Evolutionary conservation across 1,284 basidiomycete species (phyloP).

Genomic region (Melampsora americana): DNA sequence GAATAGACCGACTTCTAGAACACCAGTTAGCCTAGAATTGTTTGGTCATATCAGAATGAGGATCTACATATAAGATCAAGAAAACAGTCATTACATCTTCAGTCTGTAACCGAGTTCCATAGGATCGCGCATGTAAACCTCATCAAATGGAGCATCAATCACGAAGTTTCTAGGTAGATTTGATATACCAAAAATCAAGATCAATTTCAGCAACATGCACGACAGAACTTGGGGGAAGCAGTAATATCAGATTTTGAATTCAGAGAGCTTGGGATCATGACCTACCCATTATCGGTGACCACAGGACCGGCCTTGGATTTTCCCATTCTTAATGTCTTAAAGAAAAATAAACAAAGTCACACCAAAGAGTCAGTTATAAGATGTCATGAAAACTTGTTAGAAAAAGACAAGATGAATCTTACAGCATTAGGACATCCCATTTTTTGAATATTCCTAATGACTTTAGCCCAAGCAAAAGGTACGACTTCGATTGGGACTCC

Average conservation of each 20-base stretch:
- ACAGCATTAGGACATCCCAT: constrained; percentile 50
- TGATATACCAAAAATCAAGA: constrained; percentile 1
- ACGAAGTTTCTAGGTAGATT: constrained; percentile 70
- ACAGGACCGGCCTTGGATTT: constrained; percentile 71
- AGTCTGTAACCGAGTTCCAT: constrained; percentile 55
- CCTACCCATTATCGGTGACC: constrained; percentile 74
- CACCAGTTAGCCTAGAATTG: constrained; percentile 71
- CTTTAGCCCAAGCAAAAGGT: constrained; percentile 89
- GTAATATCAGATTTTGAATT: background rate
- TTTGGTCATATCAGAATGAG: constrained; percentile 55
- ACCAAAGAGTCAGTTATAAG: constrained; percentile 59
- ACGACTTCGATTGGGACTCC: constrained; percentile 95
- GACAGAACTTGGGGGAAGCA: background rate
- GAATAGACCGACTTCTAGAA: constrained; percentile 95
- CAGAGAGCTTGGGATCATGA: background rate
- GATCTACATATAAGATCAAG: constrained; percentile 47
- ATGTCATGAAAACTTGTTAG: constrained; percentile 22
- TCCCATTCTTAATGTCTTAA: constrained; percentile 68
- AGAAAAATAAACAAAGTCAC: constrained; percentile 52
- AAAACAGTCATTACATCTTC: constrained; percentile 51
- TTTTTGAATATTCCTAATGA: constrained; percentile 50
- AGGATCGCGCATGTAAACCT: constrained; percentile 68
- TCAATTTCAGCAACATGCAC: background rate
- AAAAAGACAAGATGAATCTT: constrained; percentile 40
- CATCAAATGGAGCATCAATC: constrained; percentile 82